Conservation (phyloP, 495 filamentous ascomycete genomes). For the Penicillium maclennaniae region DNA sequence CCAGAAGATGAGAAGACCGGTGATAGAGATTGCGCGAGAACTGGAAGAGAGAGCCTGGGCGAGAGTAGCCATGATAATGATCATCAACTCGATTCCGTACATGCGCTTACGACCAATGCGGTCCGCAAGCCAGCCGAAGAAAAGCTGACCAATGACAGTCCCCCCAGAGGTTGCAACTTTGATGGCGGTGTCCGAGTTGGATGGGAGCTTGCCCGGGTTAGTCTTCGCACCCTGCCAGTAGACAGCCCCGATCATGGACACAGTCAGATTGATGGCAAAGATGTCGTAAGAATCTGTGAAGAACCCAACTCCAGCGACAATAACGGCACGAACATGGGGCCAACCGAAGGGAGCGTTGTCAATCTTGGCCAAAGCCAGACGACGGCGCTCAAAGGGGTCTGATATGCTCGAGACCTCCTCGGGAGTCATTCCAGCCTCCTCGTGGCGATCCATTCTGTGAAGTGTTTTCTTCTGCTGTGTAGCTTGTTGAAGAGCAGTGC, state of each 20-base stretch:
- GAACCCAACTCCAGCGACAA: slow-evolving; percentile 82
- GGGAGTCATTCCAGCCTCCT: neutral
- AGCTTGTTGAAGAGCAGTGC: neutral
- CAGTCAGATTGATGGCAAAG: slow-evolving; percentile 72
- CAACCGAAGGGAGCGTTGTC: slow-evolving; percentile 78
- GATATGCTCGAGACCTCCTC: slow-evolving; percentile 51
- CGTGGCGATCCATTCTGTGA: neutral
- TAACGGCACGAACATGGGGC: slow-evolving; percentile 69
- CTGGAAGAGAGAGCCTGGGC: slow-evolving; percentile 68
- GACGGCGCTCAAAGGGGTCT: slow-evolving; percentile 70
- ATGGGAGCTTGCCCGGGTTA: slow-evolving; percentile 54
- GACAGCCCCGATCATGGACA: slow-evolving; percentile 69
- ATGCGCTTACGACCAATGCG: slow-evolving; percentile 74
- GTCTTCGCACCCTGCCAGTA: slow-evolving; percentile 56
- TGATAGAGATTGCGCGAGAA: slow-evolving; percentile 65
- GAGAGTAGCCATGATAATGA: slow-evolving; percentile 83
- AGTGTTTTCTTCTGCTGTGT: neutral
- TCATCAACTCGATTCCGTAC: slow-evolving; percentile 84
- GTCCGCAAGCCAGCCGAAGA: slow-evolving; percentile 79
- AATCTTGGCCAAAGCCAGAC: slow-evolving; percentile 71
- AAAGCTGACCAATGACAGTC: slow-evolving; percentile 79
- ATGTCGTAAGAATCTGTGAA: slow-evolving; percentile 79
- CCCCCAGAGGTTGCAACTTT: slow-evolving; percentile 86
- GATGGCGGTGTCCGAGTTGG: slow-evolving; percentile 71
- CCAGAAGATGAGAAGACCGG: slow-evolving; percentile 85